These are phyloP conservation scores for Lepidium sativum DNA, from an alignment of 345 rosid genomes.

Conservation along the genomic window DNA sequence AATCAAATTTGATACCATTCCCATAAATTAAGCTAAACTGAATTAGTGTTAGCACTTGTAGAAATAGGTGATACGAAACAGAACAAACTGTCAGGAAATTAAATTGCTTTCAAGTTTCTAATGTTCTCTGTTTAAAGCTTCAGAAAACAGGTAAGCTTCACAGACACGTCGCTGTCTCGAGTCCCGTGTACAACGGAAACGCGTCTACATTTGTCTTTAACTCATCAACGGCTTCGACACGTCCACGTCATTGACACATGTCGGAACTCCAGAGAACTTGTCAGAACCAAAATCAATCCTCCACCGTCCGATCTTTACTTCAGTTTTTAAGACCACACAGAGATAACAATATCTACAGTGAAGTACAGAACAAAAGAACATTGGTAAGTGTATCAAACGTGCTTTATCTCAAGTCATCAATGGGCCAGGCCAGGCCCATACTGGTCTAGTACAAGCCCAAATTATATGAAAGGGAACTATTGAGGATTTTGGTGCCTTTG, in stretches of 20 bases:
- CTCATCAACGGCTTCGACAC: constrained; percentile 9
- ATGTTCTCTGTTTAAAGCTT: background rate
- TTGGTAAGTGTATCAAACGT: too few relatives aligned
- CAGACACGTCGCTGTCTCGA: constrained; percentile 22
- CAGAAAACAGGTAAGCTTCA: background rate
- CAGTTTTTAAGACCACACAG: too few relatives aligned
- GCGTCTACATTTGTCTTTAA: constrained; percentile 15
- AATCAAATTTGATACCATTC: too few relatives aligned
- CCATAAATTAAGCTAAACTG: too few relatives aligned
- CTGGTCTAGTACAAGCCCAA: background rate
- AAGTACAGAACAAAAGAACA: too few relatives aligned
- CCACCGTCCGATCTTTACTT: background rate
- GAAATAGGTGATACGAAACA: background rate
- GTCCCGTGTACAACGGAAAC: constrained; percentile 21
- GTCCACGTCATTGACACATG: constrained; percentile 13
- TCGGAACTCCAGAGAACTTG: background rate
- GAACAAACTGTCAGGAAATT: constrained; percentile 14
- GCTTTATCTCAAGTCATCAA: background rate
- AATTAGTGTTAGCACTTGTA: background rate
- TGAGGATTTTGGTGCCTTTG: constrained; percentile 84
- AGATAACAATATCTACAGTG: too few relatives aligned
- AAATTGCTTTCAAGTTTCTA: background rate
- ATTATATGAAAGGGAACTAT: constrained; percentile 8
- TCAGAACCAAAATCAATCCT: background rate
- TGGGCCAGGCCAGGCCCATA: background rate